Evolutionary conservation across 2,329 filamentous ascomycete species (phyloP), one percentile per base, ranked within the genome.

Genomic region (Colletotrichum agaves): DNA sequence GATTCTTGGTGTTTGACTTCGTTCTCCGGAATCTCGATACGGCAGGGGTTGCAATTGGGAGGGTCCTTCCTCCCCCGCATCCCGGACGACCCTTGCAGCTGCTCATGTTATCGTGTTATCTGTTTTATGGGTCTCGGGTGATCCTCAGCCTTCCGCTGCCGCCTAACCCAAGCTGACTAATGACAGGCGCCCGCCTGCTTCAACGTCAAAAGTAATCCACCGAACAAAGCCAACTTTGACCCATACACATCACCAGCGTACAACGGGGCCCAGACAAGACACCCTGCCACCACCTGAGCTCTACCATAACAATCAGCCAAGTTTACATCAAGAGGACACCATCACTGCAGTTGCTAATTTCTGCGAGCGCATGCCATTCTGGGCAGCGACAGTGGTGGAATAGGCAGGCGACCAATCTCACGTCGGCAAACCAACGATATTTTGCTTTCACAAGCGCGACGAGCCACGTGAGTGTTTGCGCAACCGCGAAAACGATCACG

Each of bases 161-260:
- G 44, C 50, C 52, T 49, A 31, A 50, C 21, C n/a, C 58, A n/a
- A 11, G 66, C 66, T 71, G 68, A 71, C 70, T 71, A 70, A 70
- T 71, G n/a, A 11, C 52, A 7, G n/a, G 27, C 50, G 49, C 56
- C 44, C 15, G 11, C 35, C 35, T 71, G 72, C 74, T 69, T 67
- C 47, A 63, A 72, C 52, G 69, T 71, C 63, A 61, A 71, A 72
- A 72, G 69, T 70, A 75, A 73, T 76, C 74, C 71, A 75, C 72
- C 71, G 60, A 62, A 73, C 73, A 69, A 72, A 73, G 72, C 70
- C 74, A 80, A 80, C 76, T 76, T 76, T 78, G 73, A 73, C 77
- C 77, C 75, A 71, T 79, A 77, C 78, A 80, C 73, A 78, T 72
- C 75, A 77, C 73, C 67, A 71, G 69, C 49, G 72, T 71, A 70